phyloP scores from a whole-genome alignment of 2,329 filamentous ascomycete genomes.

The Graphilbum sp. region DNA sequence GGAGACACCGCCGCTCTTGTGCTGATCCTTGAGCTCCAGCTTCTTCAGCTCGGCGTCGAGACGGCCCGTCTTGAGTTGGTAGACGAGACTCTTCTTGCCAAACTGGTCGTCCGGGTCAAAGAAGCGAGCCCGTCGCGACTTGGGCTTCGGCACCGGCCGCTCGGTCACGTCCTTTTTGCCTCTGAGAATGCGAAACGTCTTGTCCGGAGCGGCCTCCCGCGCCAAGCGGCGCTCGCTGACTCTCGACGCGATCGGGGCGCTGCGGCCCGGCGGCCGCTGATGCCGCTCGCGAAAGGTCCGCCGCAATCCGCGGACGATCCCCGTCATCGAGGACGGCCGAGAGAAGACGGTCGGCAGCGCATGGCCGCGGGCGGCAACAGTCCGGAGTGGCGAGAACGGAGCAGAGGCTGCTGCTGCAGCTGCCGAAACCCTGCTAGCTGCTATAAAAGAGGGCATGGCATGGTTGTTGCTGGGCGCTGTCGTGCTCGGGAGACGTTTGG shows the following conservation, averaged over 20 bases:
- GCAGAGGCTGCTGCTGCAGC: not conserved
- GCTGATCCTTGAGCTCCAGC: not conserved
- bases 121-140: conserved; percentile 35
- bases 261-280: conserved; percentile 3
- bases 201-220: conserved; percentile 11
- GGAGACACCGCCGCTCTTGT: no score
- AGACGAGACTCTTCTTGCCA: conserved; percentile 40
- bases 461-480: no score
- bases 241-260: conserved; percentile 9
- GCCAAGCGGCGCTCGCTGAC: conserved; percentile 14
- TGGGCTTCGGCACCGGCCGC: conserved; percentile 20
- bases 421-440: not conserved
- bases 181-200: conserved; percentile 22
- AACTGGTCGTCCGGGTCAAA: conserved; percentile 30
- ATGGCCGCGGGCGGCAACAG: not conserved
- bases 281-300: conserved; percentile 11
- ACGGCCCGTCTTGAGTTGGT: conserved; percentile 31
- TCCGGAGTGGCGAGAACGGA: no score
- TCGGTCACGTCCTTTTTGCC: conserved; percentile 36
- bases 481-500: no score
- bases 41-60: conserved; percentile 18
- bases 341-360: not conserved
- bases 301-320: conserved; percentile 10
- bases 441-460: not conserved
- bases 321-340: conserved; percentile 10